These are phyloP conservation scores for Coix lacrymajobi DNA, from an alignment of 176 grass and related monocot genomes.

Conservation along the genomic window DNA sequence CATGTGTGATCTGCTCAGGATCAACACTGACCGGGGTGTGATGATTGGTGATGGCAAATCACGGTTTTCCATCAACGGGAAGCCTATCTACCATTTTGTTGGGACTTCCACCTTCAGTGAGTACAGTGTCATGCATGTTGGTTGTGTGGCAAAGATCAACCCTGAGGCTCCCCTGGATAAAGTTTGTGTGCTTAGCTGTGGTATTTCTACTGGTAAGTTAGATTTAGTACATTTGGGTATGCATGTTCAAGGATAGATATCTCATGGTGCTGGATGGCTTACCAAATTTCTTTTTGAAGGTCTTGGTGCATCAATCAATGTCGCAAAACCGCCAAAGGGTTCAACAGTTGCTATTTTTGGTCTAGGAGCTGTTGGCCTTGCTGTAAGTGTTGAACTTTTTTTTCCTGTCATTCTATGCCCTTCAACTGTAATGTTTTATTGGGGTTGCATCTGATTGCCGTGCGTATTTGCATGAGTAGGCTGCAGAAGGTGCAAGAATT, in stretches of 20 bases:
- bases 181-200: slow-evolving; percentile 86
- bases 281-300: slow-evolving; percentile 17
- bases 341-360: slow-evolving; percentile 79
- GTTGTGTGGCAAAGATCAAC: slow-evolving; percentile 84
- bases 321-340: slow-evolving; percentile 81
- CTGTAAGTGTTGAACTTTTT: slow-evolving; percentile 35
- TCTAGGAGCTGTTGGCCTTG: slow-evolving; percentile 88
- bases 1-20: slow-evolving; percentile 84
- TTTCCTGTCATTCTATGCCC: neutral
- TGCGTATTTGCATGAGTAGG: slow-evolving; percentile 39
- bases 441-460: neutral
- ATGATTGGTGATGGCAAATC: slow-evolving; percentile 71
- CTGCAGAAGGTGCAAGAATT: slow-evolving; percentile 74
- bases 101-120: slow-evolving; percentile 93
- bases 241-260: neutral
- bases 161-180: slow-evolving; percentile 78
- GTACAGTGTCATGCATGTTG: slow-evolving; percentile 71
- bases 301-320: slow-evolving; percentile 82
- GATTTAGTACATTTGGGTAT: neutral
- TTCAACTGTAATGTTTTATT: neutral
- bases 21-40: slow-evolving; percentile 71
- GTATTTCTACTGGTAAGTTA: slow-evolving; percentile 66
- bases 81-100: slow-evolving; percentile 77
- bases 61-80: slow-evolving; percentile 64
- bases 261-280: neutral